Evolutionary conservation across 2,329 filamentous ascomycete species (phyloP).

Genomic region (Coniella vitis): DNA sequence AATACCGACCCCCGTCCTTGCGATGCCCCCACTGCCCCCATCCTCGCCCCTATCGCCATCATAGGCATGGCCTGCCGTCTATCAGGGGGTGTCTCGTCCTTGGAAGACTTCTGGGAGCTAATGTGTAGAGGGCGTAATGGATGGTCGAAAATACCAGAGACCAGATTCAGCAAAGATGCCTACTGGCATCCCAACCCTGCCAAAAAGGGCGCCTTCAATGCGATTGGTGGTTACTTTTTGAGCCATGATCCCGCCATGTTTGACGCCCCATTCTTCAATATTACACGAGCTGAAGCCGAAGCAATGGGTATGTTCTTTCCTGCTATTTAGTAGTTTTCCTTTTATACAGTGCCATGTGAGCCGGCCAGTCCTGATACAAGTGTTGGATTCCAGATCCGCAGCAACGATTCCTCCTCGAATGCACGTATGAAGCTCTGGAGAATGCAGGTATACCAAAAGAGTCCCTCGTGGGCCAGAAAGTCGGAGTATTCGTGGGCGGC

Average conservation of each 20-base stretch:
- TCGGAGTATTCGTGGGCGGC: constrained; percentile 27
- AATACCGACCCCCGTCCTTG: constrained; percentile 10
- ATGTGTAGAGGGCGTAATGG: constrained; percentile 23
- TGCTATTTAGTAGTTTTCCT: too few species aligned
- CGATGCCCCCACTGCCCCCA: constrained; percentile 21
- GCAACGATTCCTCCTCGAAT: constrained; percentile 27
- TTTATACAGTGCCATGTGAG: too few species aligned
- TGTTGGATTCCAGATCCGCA: constrained; percentile 21
- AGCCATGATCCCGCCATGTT: constrained; percentile 24
- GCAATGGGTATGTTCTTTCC: constrained; percentile 24
- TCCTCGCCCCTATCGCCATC: constrained; percentile 4
- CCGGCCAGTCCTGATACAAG: background rate
- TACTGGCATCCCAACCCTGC: constrained; percentile 29
- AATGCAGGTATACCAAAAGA: constrained; percentile 26
- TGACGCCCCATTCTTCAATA: constrained; percentile 30
- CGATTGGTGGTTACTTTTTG: constrained; percentile 27
- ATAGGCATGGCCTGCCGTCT: constrained; percentile 10
- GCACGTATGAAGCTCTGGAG: constrained; percentile 29
- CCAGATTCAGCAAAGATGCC: constrained; percentile 27
- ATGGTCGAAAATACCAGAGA: constrained; percentile 25
- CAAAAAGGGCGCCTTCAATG: constrained; percentile 28
- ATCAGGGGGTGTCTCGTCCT: constrained; percentile 21
- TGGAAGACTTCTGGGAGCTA: constrained; percentile 27
- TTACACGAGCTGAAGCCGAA: constrained; percentile 28
- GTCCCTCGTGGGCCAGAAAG: constrained; percentile 22